A percentile compares a stretch with the other conserved stretches of the same genome.
These are phyloP conservation scores for Tuber umbilicatum DNA, from an alignment of 495 filamentous ascomycete species.

Conservation along the genomic window DNA sequence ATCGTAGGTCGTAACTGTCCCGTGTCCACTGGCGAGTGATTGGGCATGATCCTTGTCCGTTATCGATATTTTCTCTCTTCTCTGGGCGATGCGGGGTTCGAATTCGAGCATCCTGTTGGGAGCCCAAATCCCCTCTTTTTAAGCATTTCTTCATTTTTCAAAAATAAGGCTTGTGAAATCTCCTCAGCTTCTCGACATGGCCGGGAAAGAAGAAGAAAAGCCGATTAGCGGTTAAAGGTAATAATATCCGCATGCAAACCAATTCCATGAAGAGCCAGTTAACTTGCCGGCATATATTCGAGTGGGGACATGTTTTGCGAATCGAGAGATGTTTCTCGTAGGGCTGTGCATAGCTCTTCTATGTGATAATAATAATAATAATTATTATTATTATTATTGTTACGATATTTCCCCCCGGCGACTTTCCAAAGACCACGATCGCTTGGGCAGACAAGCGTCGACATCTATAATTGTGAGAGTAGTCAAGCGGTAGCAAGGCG, in stretches of 20 bases:
- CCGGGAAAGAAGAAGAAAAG: background rate
- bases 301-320: background rate
- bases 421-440: background rate
- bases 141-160: background rate
- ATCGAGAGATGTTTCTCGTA: slow-evolving; percentile 1
- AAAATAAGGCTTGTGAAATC: background rate
- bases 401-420: background rate
- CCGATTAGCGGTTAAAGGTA: background rate
- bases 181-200: background rate
- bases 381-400: no score
- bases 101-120: background rate
- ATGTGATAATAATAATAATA: no score
- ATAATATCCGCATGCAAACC: background rate
- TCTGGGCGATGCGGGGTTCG: background rate
- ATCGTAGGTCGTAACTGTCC: background rate
- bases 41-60: background rate
- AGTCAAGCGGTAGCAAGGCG: background rate
- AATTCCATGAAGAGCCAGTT: background rate
- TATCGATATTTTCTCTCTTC: background rate
- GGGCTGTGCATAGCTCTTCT: background rate
- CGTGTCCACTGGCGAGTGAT: background rate
- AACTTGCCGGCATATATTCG: background rate
- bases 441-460: background rate
- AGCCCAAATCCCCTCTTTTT: background rate
- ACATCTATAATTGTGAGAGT: background rate